phyloP scores from a whole-genome alignment of 1,284 basidiomycete species.

The Coniophora puteana region DNA sequence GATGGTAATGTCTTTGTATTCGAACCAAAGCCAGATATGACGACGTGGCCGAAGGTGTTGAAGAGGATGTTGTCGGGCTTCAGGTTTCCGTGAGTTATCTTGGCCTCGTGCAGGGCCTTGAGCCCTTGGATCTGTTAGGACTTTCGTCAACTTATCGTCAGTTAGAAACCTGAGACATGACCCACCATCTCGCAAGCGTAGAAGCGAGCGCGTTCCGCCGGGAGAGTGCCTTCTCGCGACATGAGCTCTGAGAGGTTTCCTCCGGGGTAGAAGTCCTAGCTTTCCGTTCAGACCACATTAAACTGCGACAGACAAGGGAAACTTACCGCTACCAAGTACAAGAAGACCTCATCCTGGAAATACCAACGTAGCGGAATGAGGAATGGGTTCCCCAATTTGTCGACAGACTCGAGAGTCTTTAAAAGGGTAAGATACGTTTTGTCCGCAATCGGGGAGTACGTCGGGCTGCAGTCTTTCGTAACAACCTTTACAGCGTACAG shows the following conservation, averaged over 20 bases:
- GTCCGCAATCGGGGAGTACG: slow-evolving; percentile 30
- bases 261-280: slow-evolving; percentile 51
- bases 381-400: slow-evolving; percentile 51
- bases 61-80: slow-evolving; percentile 65
- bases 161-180: neutral
- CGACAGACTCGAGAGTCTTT: slow-evolving; percentile 30
- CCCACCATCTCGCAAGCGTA: slow-evolving; percentile 65
- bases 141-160: neutral
- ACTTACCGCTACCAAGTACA: slow-evolving; percentile 54
- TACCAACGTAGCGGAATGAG: slow-evolving; percentile 58
- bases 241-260: slow-evolving; percentile 62
- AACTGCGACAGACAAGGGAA: neutral
- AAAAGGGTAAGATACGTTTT: slow-evolving; percentile 60
- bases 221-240: slow-evolving; percentile 51
- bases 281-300: neutral
- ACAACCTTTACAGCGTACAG: slow-evolving; percentile 62
- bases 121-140: slow-evolving; percentile 48
- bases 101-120: slow-evolving; percentile 49
- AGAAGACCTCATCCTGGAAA: slow-evolving; percentile 61
- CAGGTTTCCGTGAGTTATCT: slow-evolving; percentile 50
- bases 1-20: slow-evolving; percentile 12
- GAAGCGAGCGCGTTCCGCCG: slow-evolving; percentile 54
- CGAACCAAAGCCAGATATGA: slow-evolving; percentile 56
- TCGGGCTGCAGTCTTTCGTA: slow-evolving; percentile 51
- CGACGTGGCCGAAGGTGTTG: slow-evolving; percentile 59